These are phyloP conservation scores for Fusarium sp. DNA, from an alignment of 2,329 filamentous ascomycete genomes.

Conservation along the genomic window DNA sequence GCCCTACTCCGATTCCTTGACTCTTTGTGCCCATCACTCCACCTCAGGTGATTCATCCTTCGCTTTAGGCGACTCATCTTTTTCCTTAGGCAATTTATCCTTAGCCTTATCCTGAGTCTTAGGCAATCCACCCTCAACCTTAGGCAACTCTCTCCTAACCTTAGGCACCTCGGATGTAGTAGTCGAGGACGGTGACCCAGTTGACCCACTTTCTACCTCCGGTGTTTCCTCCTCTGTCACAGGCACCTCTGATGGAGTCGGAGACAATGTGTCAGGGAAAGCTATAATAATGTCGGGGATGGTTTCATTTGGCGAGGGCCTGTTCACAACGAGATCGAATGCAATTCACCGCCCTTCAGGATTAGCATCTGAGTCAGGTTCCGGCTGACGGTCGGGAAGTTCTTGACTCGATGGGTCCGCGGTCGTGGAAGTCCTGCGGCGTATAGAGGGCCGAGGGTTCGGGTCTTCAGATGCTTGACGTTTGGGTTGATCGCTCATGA, in stretches of 20 bases:
- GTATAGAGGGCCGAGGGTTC: not conserved
- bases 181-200: not conserved
- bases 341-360: no score
- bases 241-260: not conserved
- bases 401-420: not conserved
- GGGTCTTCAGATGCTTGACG: not conserved
- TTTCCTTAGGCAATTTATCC: not conserved
- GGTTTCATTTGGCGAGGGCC: no score
- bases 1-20: no score
- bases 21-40: no score
- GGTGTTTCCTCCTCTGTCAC: not conserved
- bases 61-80: not conserved
- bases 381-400: not conserved
- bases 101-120: no score
- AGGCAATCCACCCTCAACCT: not conserved
- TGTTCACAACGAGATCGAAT: not conserved
- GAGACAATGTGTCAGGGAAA: not conserved
- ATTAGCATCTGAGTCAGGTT: fast-evolving
- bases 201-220: not conserved
- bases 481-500: not conserved
- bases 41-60: no score
- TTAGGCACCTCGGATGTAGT: not conserved
- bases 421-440: not conserved
- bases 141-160: not conserved
- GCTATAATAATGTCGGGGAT: not conserved